Base-by-base conservation (phyloP, 1,284 basidiomycete species). In the Omphalotus olearius region DNA sequence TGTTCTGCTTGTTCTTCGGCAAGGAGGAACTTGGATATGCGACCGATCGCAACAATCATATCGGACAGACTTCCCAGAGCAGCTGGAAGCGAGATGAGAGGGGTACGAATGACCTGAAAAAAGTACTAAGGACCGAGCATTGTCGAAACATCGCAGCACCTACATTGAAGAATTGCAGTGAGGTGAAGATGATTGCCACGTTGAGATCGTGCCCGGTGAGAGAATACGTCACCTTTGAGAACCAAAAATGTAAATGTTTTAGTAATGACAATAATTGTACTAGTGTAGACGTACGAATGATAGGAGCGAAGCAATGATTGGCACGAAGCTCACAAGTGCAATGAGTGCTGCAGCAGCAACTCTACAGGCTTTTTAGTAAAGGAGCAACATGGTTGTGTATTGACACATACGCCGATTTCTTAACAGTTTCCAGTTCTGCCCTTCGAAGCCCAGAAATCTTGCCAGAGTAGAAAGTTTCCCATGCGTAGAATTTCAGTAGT, bases 101-200 rank as follows among this genome's bases (percentile, higher is more conserved):
- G 74, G 3, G 56, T 45, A 20, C 80, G 77, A 57, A 84, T 78
- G 56, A 82, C 76, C 80, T 83, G 56, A 39, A 11, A 17, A 36
- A 18, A 45, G 39, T 13, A 38, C 28, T 14, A 25, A 16, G 20
- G 43, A 23, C n/a, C 4, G 18, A 10, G n/a, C 13, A 42, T 45
- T 6, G 11, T 7, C 5, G 40, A 45, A 33, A 20, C 49, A 20
- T 16, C n/a, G 33, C 14, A 56, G 6, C 13, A 54, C 77, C 58
- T 47, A 85, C 72, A 60, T 80, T 78, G 72, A 85, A 82, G 57
- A 79, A 73, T 49, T 81, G 76, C 6, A 87, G 66, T 6, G 78
- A 76, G 17, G 76, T 75, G 64, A 86, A 86, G 55, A 85, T 81
- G 57, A 71, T 72, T 6, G 79, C 78, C 2, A 80, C 69, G 53